Evolutionary conservation across 768 basidiomycete genomes (phyloP).

Genomic region (Lentinus tigrinus): DNA sequence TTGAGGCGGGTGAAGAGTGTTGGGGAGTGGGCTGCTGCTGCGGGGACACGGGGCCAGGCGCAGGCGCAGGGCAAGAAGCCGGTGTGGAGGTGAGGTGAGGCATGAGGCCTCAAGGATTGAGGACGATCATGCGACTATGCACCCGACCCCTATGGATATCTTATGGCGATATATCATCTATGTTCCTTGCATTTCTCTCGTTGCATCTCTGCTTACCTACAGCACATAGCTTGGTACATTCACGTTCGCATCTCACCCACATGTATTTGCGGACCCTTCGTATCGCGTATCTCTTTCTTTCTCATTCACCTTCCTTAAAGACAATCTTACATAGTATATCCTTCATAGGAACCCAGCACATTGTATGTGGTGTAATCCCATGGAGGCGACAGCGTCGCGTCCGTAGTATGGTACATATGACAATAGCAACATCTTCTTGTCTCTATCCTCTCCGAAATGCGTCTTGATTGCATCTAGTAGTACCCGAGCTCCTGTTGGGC

Average conservation of each 20-base stretch:
- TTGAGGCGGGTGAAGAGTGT: slow-evolving; percentile 35
- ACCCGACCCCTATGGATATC: background rate
- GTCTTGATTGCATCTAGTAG: background rate
- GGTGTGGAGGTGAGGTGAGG: slow-evolving; percentile 20
- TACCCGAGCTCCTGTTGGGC: slow-evolving; percentile 13
- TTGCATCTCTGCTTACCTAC: background rate
- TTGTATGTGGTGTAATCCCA: slow-evolving; percentile 1
- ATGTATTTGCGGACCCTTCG: no score
- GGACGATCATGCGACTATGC: no score
- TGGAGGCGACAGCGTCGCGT: slow-evolving; percentile 1
- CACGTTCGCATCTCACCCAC: no score
- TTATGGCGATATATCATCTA: slow-evolving; percentile 8
- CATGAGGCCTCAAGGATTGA: no score
- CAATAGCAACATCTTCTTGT: background rate
- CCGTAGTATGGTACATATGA: slow-evolving; percentile 12
- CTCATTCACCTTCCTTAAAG: no score
- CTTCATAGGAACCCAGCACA: no score
- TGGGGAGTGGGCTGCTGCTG: slow-evolving; percentile 30
- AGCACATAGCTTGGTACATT: background rate
- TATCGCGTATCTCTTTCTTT: no score
- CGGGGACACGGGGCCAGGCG: slow-evolving; percentile 2
- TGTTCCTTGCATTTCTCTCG: background rate
- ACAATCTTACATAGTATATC: no score
- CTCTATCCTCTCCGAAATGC: background rate
- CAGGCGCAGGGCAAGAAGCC: slow-evolving; percentile 15